Conservation (phyloP, 176 grass and related monocot genomes). For the Musa itinerans region DNA sequence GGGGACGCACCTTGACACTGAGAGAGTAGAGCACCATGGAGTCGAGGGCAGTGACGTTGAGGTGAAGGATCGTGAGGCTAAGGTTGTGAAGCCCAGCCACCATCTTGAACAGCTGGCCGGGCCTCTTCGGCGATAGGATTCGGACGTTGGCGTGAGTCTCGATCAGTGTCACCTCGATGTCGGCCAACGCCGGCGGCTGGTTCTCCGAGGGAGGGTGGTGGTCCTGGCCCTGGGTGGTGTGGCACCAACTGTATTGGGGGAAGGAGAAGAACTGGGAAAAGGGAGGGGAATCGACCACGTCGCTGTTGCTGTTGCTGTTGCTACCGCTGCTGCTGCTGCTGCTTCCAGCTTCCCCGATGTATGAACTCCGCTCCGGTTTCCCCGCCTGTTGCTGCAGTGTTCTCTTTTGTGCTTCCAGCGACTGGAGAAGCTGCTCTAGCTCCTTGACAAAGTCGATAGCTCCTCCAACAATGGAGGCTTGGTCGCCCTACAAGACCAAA, state of each 20-base stretch:
- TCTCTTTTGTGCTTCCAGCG: slow-evolving; percentile 72
- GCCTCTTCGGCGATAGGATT: slow-evolving; percentile 39
- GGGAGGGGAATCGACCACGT: slow-evolving; percentile 12
- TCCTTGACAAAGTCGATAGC: slow-evolving; percentile 96
- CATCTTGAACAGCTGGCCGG: slow-evolving; percentile 55
- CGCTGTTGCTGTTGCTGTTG: slow-evolving; percentile 14
- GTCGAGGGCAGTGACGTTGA: slow-evolving; percentile 50
- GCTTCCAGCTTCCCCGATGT: not conserved
- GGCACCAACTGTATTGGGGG: slow-evolving; percentile 61
- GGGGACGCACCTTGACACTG: slow-evolving; percentile 54
- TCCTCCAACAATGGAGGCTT: slow-evolving; percentile 79
- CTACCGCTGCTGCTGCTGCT: slow-evolving; percentile 26
- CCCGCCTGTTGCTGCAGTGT: slow-evolving; percentile 1
- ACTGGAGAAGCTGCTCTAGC: slow-evolving; percentile 81
- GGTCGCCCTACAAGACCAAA: slow-evolving; percentile 50
- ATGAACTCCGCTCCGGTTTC: too few relatives aligned
- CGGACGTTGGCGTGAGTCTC: slow-evolving; percentile 67
- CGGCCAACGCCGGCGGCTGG: slow-evolving; percentile 32
- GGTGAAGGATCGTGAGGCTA: slow-evolving; percentile 59
- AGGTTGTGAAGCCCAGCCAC: slow-evolving; percentile 58
- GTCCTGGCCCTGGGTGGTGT: slow-evolving; percentile 5
- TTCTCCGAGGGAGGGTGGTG: slow-evolving; percentile 10
- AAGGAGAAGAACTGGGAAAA: slow-evolving; percentile 83
- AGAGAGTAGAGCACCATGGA: slow-evolving; percentile 64
- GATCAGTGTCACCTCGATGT: slow-evolving; percentile 67